Evolutionary conservation across 1,284 basidiomycete genomes (phyloP), one percentile per base, ranked within the genome.

Genomic region (Microbotryomycetes sp.): DNA sequence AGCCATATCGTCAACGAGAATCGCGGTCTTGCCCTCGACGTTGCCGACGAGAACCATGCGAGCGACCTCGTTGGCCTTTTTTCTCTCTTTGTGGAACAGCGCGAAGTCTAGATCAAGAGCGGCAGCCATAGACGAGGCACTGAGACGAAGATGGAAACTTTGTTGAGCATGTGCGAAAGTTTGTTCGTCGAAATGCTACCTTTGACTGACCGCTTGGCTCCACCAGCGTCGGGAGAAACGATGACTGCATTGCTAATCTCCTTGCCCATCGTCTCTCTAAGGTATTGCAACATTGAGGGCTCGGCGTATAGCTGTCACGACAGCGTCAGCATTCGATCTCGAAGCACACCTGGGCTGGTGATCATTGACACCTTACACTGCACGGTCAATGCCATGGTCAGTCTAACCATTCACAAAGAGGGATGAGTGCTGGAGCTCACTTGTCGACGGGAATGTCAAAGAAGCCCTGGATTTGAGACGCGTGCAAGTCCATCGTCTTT

Each of bases 401-500:
- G 6, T 25, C 25, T 9, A 12, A 25, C 2, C 7, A 3, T 3
- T n/a, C n/a, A n/a, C 42, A 9, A 48, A 49, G 25, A 63, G 54
- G 50, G 26, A 16, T 29, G 46, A 22, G 56, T 29, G 25, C 9
- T 56, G 54, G 50, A 25, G 85, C 91, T 83, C 76, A 96, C 92
- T 97, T 97, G 82, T 99, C 94, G 66, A 98, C 94, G 19, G 96
- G 96, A n/a, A 97, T 94, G 77, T 98, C 94, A 77, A 99, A 99
- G 81, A 99, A 99, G 36, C 96, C 96, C 78, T 99, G 93, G 68
- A 97, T 97, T 75, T 96, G 93, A n/a, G 90, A 92, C 52, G 93
- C 92, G 75, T 97, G 92, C 71, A 97, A 79, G 78, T 96, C 93
- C 92, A 94, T 98, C 30, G 92, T 97, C 94, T 97, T 72, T n/a